Conservation (phyloP, 192 early-diverging fungal species). For the Linnemannia exigua region DNA sequence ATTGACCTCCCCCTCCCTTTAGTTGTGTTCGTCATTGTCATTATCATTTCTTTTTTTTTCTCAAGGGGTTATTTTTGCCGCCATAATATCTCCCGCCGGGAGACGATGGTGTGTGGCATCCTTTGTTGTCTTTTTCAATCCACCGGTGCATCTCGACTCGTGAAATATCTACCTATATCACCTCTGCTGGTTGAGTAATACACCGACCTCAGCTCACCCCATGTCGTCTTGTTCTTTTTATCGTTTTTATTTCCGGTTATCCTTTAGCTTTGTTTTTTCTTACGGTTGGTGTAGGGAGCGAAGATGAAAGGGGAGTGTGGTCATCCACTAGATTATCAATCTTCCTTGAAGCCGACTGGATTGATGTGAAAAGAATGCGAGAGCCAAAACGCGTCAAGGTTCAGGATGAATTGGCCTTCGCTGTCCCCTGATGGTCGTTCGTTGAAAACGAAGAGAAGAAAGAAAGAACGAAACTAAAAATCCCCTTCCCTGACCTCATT, state of each 20-base stretch:
- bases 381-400: constrained; percentile 12
- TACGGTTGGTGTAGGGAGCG: not conserved
- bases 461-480: not conserved
- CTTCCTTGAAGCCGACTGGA: constrained; percentile 1
- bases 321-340: constrained; percentile 34
- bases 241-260: not conserved
- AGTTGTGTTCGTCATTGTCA: not conserved
- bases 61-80: constrained; percentile 11
- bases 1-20: not conserved
- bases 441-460: not conserved
- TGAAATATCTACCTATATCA: not conserved
- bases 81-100: too few relatives aligned
- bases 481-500: not conserved
- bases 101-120: too few relatives aligned
- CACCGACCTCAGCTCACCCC: not conserved
- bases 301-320: not conserved
- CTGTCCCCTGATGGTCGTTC: not conserved
- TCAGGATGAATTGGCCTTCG: not conserved
- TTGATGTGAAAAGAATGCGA: not conserved
- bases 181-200: not conserved
- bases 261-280: not conserved
- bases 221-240: not conserved
- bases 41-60: not conserved
- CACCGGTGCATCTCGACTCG: too few relatives aligned
- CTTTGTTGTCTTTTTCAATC: too few relatives aligned